phyloP scores from a whole-genome alignment of 495 filamentous ascomycete species.

The Xylaria acuta region DNA sequence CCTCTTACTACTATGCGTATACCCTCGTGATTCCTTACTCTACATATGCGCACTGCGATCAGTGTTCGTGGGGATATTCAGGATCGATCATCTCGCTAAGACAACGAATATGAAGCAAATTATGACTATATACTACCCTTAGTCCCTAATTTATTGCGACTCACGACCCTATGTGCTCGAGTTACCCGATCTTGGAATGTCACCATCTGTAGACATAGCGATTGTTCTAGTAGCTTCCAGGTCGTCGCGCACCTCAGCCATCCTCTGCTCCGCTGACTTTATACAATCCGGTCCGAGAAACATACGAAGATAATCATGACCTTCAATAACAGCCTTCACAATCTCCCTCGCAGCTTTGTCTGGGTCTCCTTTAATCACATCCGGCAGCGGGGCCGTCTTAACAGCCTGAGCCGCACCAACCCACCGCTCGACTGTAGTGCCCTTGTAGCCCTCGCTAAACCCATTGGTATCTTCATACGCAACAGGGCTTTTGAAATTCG shows the following conservation, averaged over 20 bases:
- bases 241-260: neutral
- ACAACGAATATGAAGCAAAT: too few relatives aligned
- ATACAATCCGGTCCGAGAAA: constrained; percentile 13
- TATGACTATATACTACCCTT: too few relatives aligned
- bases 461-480: constrained; percentile 35
- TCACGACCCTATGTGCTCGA: neutral
- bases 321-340: constrained; percentile 41
- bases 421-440: constrained; percentile 28
- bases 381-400: neutral
- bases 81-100: too few relatives aligned
- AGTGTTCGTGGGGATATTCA: too few relatives aligned
- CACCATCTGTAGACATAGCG: constrained; percentile 3
- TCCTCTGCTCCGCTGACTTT: neutral
- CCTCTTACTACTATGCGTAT: too few relatives aligned
- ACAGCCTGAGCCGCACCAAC: neutral
- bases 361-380: constrained; percentile 44
- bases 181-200: neutral
- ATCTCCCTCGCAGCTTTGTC: constrained; percentile 49
- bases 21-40: too few relatives aligned
- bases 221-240: constrained; percentile 19
- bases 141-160: neutral
- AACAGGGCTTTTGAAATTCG: constrained; percentile 23
- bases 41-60: too few relatives aligned
- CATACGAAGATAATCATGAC: constrained; percentile 27
- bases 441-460: constrained; percentile 27